Base-by-base conservation (phyloP, 164 flowering plant species). In the Aristolochia contorta region DNA sequence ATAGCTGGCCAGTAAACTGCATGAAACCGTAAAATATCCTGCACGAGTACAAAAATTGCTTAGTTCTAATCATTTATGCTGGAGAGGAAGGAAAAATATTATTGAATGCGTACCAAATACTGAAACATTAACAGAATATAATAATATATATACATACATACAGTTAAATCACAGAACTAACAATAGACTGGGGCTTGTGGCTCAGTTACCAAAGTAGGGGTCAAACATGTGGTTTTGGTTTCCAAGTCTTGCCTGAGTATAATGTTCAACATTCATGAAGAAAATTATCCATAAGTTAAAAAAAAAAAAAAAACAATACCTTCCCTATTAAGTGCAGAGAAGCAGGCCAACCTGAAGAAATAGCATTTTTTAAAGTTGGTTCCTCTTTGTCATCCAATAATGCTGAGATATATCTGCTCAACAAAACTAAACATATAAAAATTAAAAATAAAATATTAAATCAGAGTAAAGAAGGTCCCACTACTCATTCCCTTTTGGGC, bases 1-100 rank as follows among this genome's bases (percentile, higher is more conserved):
- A 93, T 93, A 59, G 98, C 98, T 30, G 98, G 98, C 98, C 97
- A 93, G 72, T 93, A 93, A 59, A 93, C 94, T 33, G 98, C 97
- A 83, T 93, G 98, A 72, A 93, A 93, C 56, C 97, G 85, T 61
- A 93, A 78, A 58, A 93, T 93, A 65, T 93, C 98, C 98, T 93
- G 72, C 73, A 55, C 27, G 47, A 43, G 19, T 47, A 41, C 27
- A 62, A 60, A n/a, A 47, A 60, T 55, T 4, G 13, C 19, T 48
- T 4, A 59, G 14, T 49, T 19, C 7, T 16, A 43, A 24, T 9
- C 12, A 49, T 41, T 7, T 37, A 7, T 37, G 43, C 43, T 37
- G 43, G 7, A 37, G 12, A 37, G 43, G 43, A 37, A 37, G 43
- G 43, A 37, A 10, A 37, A 37, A 37, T 0, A 37, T 6, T 3